phyloP scores from a whole-genome alignment of 192 early-diverging fungal species.

The Podila horticola region DNA sequence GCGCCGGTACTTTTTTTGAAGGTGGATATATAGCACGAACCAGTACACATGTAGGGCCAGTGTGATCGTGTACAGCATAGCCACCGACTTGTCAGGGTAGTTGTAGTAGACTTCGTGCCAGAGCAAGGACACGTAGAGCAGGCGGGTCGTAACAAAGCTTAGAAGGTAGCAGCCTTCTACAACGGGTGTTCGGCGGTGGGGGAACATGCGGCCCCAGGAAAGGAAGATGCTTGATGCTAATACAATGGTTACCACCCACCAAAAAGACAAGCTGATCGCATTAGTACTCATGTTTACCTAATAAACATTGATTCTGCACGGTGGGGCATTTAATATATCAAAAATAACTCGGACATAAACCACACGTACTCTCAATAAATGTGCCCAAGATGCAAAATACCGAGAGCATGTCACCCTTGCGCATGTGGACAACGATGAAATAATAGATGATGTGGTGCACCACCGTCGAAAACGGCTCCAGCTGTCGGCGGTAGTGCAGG shows the following conservation, averaged over 20 bases:
- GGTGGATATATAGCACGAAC: constrained; percentile 40
- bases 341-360: background rate
- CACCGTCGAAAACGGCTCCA: constrained; percentile 47
- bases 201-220: constrained; percentile 44
- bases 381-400: constrained; percentile 45
- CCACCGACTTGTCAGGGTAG: constrained; percentile 46
- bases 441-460: constrained; percentile 47
- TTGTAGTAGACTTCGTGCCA: constrained; percentile 51
- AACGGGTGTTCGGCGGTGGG: constrained; percentile 26
- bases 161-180: constrained; percentile 25
- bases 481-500: constrained; percentile 30
- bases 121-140: constrained; percentile 33
- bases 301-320: background rate
- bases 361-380: constrained; percentile 42
- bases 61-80: constrained; percentile 42
- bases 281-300: background rate
- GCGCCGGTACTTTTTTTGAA: constrained; percentile 16
- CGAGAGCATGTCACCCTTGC: constrained; percentile 42
- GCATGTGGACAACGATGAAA: constrained; percentile 45
- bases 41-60: constrained; percentile 38
- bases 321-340: background rate
- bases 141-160: constrained; percentile 25
- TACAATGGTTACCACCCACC: too few relatives aligned
- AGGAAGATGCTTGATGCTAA: constrained; percentile 50
- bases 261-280: background rate